Conservation (phyloP, 2,329 filamentous ascomycete species). For the Bipolaris gigantea region DNA sequence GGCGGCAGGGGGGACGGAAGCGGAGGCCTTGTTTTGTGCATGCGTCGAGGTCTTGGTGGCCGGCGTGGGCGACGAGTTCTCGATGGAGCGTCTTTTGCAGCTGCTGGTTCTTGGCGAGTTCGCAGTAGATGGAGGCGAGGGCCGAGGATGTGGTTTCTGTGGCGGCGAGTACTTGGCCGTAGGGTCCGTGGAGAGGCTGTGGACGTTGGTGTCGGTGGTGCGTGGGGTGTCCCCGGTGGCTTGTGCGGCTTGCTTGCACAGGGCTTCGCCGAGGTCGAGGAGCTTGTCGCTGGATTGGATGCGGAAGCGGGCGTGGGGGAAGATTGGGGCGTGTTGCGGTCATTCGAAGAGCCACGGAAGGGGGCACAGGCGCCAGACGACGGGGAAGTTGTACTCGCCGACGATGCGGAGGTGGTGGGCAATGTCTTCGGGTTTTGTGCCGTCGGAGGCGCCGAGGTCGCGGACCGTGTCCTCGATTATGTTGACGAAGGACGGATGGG, state of each 20-base stretch:
- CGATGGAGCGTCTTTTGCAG: slow-evolving; percentile 18
- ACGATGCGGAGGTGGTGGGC: slow-evolving; percentile 26
- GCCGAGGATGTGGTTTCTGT: slow-evolving; percentile 26
- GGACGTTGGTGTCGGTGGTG: slow-evolving; percentile 15
- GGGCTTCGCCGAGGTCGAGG: slow-evolving; percentile 18
- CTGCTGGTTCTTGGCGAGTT: slow-evolving; percentile 20
- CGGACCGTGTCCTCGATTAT: slow-evolving; percentile 23
- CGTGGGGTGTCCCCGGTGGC: not conserved
- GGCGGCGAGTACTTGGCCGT: slow-evolving; percentile 24
- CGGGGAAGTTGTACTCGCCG: slow-evolving; percentile 27
- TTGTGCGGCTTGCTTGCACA: slow-evolving; percentile 17
- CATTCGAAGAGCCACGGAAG: slow-evolving; percentile 25
- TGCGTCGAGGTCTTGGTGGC: slow-evolving; percentile 24
- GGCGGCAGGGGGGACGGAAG: slow-evolving; percentile 23
- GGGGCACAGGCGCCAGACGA: slow-evolving; percentile 25
- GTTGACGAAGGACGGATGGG: slow-evolving; percentile 16
- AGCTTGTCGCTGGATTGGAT: slow-evolving; percentile 25
- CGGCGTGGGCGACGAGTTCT: slow-evolving; percentile 18
- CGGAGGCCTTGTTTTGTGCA: slow-evolving; percentile 28
- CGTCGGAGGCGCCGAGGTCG: slow-evolving; percentile 14
- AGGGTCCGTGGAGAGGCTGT: slow-evolving; percentile 18
- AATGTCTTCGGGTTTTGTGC: slow-evolving; percentile 21
- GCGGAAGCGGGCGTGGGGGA: slow-evolving; percentile 19
- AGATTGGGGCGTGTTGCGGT: slow-evolving; percentile 19
- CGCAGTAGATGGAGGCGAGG: slow-evolving; percentile 26